phyloP scores from a whole-genome alignment of 768 basidiomycete species.

The Rhizopogon roseolus region DNA sequence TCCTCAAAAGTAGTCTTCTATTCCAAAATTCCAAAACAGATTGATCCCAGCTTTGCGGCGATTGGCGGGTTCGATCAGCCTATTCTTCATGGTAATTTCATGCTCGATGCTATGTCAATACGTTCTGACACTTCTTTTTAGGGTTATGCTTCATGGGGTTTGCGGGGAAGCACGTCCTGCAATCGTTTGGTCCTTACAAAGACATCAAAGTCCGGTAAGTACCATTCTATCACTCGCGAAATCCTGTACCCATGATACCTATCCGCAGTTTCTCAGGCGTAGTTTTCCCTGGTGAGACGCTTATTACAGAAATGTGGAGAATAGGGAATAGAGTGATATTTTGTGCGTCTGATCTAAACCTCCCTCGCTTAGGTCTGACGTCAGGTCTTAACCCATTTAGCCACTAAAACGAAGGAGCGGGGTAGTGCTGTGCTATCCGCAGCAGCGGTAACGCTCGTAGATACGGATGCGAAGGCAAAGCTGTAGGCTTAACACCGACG shows the following conservation, averaged over 20 bases:
- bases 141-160: constrained; percentile 92
- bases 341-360: constrained; percentile 44
- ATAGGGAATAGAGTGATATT: constrained; percentile 89
- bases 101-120: background rate
- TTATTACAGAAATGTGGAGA: constrained; percentile 98
- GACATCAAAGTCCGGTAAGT: constrained; percentile 93
- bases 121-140: constrained; percentile 8
- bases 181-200: constrained; percentile 78
- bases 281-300: constrained; percentile 93
- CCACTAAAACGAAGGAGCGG: constrained; percentile 85
- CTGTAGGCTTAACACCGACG: constrained; percentile 34
- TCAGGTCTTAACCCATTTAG: constrained; percentile 35
- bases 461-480: constrained; percentile 51
- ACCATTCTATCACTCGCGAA: background rate
- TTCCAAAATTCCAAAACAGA: constrained; percentile 49
- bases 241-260: background rate
- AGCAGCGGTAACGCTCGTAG: constrained; percentile 73
- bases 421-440: constrained; percentile 65
- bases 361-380: background rate
- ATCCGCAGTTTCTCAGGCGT: constrained; percentile 72
- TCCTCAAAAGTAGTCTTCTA: too few species aligned
- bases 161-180: constrained; percentile 86
- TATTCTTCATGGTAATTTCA: constrained; percentile 59
- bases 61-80: constrained; percentile 95
- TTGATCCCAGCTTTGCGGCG: constrained; percentile 89